Evolutionary conservation across 257 asterid species (phyloP), one percentile per base, ranked within the genome.

Genomic region (Marsdenia floribunda): DNA sequence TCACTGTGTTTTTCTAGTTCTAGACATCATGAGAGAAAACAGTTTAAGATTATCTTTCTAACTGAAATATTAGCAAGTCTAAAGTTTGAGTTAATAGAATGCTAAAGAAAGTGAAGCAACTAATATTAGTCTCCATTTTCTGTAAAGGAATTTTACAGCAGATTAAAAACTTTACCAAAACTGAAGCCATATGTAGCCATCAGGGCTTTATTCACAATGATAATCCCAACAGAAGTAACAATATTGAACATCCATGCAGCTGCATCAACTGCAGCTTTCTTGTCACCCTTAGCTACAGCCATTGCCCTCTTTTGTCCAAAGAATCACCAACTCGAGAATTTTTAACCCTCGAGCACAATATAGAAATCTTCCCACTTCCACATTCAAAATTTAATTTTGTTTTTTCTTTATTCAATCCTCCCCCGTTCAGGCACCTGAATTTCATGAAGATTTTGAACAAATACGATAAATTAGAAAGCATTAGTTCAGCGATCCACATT

Each of bases 211-310:
- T 95, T 95, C 82, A 92, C 97, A 77, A 95, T 88, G 66, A 95
- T 95, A 68, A 95, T 87, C 77, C 99, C 99, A 74, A 92, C 99
- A 22, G 99, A 94, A 71, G 98, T 90, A 73, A 92, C 98, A 68
- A 95, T 96, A 81, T 95, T 95, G 89, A 95, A 90, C 91, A 83
- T 78, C 99, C 98, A 95, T 74, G 98, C 98, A 63, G 91, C 96
- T 18, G 91, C 89, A 85, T 92, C 97, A 42, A 87, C 85, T 60
- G 98, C 84, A 80, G 99, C 99, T 86, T 92, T 95, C 86, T 95
- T 89, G 73, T 95, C 94, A 71, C 96, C 98, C 89, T 88, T 90
- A 78, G 93, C 44, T 59, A 97, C 89, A 52, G 96, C 96, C 99
- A 94, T 94, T 78, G 59, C 69, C 79, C 67, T 75, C 61, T 75